Evolutionary conservation across 371 early-diverging fungal genomes (phyloP).

Genomic region (Neoconidiobolus thromboides): DNA sequence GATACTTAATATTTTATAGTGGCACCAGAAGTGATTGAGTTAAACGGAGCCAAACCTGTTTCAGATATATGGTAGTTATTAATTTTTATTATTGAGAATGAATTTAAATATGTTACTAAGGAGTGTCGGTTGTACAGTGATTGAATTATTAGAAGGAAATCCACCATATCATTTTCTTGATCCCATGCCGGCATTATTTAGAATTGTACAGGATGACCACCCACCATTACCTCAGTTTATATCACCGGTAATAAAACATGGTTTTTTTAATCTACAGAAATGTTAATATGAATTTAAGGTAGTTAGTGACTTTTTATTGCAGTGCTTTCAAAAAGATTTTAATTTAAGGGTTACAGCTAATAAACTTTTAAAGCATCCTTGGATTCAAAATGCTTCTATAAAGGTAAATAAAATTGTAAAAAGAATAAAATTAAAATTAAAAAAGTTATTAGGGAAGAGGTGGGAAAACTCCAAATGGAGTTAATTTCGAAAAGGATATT

Average conservation of each 20-base stretch:
- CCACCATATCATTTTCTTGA: constrained; percentile 67
- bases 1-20: constrained; percentile 20
- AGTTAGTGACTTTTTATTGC: constrained; percentile 49
- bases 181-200: constrained; percentile 75
- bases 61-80: constrained; percentile 57
- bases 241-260: constrained; percentile 27
- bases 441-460: background rate
- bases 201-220: constrained; percentile 74
- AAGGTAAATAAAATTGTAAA: background rate
- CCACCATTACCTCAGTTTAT: constrained; percentile 71
- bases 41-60: constrained; percentile 48
- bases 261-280: background rate
- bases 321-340: constrained; percentile 73
- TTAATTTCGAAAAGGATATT: constrained; percentile 14
- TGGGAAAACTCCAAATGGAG: background rate
- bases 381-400: constrained; percentile 24
- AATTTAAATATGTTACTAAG: constrained; percentile 10
- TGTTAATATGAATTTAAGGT: constrained; percentile 14
- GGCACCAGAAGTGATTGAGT: constrained; percentile 73
- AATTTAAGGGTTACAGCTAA: constrained; percentile 42
- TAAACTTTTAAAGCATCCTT: constrained; percentile 46
- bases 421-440: no score
- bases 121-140: constrained; percentile 74
- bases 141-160: constrained; percentile 71
- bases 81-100: background rate